Evolutionary conservation across 148 eudicot genomes (phyloP), one percentile per base, ranked within the genome.

Genomic region (Fagopyrum tataricum): DNA sequence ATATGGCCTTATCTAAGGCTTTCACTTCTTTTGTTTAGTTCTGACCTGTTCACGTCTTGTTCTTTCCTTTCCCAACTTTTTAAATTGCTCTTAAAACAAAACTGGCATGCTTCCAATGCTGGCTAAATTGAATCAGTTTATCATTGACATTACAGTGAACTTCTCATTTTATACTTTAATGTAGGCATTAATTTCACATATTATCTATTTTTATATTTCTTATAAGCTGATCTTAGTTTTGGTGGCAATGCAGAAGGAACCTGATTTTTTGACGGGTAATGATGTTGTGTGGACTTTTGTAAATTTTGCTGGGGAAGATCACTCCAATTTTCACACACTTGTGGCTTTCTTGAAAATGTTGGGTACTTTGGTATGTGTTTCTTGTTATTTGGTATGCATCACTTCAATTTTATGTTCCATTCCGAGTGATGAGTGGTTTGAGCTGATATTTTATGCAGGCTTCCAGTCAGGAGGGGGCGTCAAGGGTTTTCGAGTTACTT

Each of bases 201-300:
- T 26, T 62, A 5, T 26, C n/a, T 26, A 26, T 31, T 23, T 53
- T 62, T 62, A 62, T 62, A 17, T 12, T 18, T 62, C 13, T 31
- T 26, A 62, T 18, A 62, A 53, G 20, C 6, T 64, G 5, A 31
- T 64, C 44, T 64, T 64, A 42, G 6, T 64, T 64, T 31, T 20
- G 39, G 37, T 13, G 44, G 43, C 39, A 79, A 18, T 72, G 2
- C 85, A 95, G 98, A 95, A 90, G 82, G 97, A 91, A 78, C 97
- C 98, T 67, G 98, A 95, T 81, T 86, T 95, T 74, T 83, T 95
- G 83, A 84, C 87, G 48, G 96, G 97, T 73, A 95, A 95, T 83
- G 98, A 95, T 81, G 97, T 85, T 55, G 61, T 95, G 74, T 95
- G 98, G 98, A 95, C 97, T 39, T 91, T 95, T 81, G 96, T 95